A percentile compares a stretch with the other conserved stretches of the same genome.
Conservation (phyloP, 495 filamentous ascomycete genomes). For the Trichoderma erinaceum region DNA sequence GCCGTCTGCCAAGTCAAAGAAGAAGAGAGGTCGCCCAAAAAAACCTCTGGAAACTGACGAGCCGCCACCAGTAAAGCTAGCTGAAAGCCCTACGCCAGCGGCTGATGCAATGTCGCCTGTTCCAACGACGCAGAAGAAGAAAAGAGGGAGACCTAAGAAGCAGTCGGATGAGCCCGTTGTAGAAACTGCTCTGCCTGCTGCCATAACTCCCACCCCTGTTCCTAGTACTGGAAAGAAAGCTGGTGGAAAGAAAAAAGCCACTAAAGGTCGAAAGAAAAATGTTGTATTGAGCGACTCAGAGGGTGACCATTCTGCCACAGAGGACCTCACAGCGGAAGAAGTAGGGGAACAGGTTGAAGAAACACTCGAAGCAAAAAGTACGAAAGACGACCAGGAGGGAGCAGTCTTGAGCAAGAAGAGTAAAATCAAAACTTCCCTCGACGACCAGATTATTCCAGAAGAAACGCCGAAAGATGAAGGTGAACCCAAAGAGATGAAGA, state of each 20-base stretch:
- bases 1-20: constrained; percentile 11
- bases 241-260: neutral
- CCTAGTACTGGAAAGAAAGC: neutral
- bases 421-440: neutral
- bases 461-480: neutral
- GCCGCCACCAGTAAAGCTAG: neutral
- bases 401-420: neutral
- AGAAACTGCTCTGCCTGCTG: neutral
- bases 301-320: neutral
- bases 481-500: neutral
- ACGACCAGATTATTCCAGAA: neutral
- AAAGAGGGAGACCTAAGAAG: constrained; percentile 12
- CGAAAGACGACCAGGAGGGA: neutral
- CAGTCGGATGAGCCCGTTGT: neutral
- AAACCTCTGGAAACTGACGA: constrained; percentile 6
- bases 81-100: neutral
- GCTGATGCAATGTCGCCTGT: neutral
- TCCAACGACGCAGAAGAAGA: constrained; percentile 12
- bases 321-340: neutral
- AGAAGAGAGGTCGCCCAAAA: constrained; percentile 16
- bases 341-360: neutral
- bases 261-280: neutral
- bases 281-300: neutral
- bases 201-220: neutral
- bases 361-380: neutral